Base-by-base conservation (phyloP, 2,329 filamentous ascomycete species). In the Ascochyta fabae region DNA sequence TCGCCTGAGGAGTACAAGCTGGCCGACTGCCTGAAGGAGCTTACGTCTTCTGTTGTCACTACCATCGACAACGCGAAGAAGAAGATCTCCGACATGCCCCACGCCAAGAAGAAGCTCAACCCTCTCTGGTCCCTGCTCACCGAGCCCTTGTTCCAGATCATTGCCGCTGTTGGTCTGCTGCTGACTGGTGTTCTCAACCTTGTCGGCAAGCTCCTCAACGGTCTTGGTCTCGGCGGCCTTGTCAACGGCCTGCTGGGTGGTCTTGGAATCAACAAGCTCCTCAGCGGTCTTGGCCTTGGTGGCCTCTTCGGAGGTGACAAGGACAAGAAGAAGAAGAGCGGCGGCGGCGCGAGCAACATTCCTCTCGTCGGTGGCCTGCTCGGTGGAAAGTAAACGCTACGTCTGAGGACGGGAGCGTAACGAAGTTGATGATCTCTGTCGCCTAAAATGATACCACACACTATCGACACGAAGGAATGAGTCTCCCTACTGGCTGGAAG, bases 71-170 rank as follows among this genome's bases (percentile, higher is more conserved):
- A 89, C 61, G 90, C 90, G 24, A 95, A 93, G 86, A 90, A 89
- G 80, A 90, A 91, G 81, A 90, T 96, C 58, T 87, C 90, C 70
- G 90, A 91, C 71, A 95, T 96, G 90, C 92, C 93, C 6, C 90
- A 96, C 65, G 93, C 92, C 39, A 96, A 96, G 88, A 94, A 96
- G 83, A 88, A 94, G 81, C 84, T 96, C 58, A 96, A 94, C 79
- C 92, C 93, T 10, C 86, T 97, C 27, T 96, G 92, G 92, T 86
- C 81, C 27, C 81, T 96, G 44, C 80, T 95, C 63, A 86, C 86
- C 33, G 91, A 96, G 81, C 93, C 93, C 10, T 81, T 96, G 22
- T 91, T 92, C 84, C 93, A 97, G 83, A 96, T 96, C 72, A 84
- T 96, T 44, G 91, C 92, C 8, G 92, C 91, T 10, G 92, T 96